Base-by-base conservation (phyloP, 306 rosid genomes). In the Mucuna pruriens region DNA sequence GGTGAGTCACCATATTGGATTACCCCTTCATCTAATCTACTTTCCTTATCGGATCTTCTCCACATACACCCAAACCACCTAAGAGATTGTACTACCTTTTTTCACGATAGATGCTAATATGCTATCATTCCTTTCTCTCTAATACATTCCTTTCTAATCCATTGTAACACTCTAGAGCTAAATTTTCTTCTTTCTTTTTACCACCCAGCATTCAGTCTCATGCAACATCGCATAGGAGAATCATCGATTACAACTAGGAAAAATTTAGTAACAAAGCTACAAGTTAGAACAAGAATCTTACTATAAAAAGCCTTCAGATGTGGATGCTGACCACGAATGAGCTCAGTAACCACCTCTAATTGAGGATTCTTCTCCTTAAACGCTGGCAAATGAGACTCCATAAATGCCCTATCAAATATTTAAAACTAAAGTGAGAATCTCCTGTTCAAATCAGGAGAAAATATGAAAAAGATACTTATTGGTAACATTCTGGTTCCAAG, bases 251-350 rank as follows among this genome's bases (percentile, higher is more conserved):
- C 76, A 73, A 71, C 60, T 2, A 38, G 0, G 9, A 7, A 34
- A 10, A 44, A 51, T 15, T 48, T 63, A 45, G 55, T 5, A 54
- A 64, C 38, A 3, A 38, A 57, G 67, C 71, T 45, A 80, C 4
- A 54, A 63, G 55, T 13, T 33, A 36, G 44, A 19, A 67, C 55
- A 25, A 45, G 73, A 78, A 75, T 51, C 91, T 88, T 90, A 95
- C 97, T 83, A 82, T 91, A 95, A 71, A 87, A 87, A 39, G 62
- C 97, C 92, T 91, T 91, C 85, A 93, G 80, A 87, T 88, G 95
- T 36, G 99, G 97, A 85, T 95, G 99, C 83, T 91, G 97, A 54
- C 99, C 99, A 58, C 95, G 97, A 68, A 91, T 90, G 83, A 91
- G 93, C 65, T 95, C 97, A 75, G 91, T 86, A 71, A 87, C 94